phyloP scores from a whole-genome alignment of 2,329 filamentous ascomycete species.

The Periconia sp. region DNA sequence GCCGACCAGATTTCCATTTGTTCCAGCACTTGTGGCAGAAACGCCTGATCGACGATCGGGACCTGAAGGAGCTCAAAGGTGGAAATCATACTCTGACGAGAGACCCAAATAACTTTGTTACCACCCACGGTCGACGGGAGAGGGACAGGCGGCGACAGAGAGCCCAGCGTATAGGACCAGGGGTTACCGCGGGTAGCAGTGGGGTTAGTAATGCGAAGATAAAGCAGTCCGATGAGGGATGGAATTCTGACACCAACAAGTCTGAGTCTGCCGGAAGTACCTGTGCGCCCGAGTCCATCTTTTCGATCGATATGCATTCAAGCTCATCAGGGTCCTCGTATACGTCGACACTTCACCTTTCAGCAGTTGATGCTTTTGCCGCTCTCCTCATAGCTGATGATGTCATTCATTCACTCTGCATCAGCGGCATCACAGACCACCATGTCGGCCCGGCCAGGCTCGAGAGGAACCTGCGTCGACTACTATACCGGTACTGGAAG shows the following conservation, averaged over 20 bases:
- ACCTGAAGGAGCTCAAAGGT: slow-evolving; percentile 40
- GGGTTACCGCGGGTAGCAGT: too few relatives aligned
- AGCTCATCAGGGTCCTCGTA: not conserved
- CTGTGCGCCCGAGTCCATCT: not conserved
- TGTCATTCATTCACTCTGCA: not conserved
- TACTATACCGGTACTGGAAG: slow-evolving; percentile 1
- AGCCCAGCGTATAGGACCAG: too few relatives aligned
- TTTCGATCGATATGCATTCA: not conserved
- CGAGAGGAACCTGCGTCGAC: slow-evolving; percentile 1
- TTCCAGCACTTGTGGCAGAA: slow-evolving; percentile 38
- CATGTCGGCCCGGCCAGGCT: not conserved
- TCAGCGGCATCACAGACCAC: slow-evolving; percentile 1
- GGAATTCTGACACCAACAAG: not conserved
- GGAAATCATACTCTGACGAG: slow-evolving; percentile 33
- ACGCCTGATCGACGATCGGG: slow-evolving; percentile 36
- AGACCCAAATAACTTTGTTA: slow-evolving; percentile 25
- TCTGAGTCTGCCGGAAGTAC: not conserved
- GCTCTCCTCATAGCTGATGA: not conserved
- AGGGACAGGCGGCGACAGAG: too few relatives aligned
- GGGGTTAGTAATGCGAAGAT: too few relatives aligned
- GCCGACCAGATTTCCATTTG: slow-evolving; percentile 35
- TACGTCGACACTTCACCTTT: not conserved
- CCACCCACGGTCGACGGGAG: slow-evolving; percentile 13
- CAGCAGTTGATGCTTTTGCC: not conserved
- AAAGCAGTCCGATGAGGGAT: too few relatives aligned